Evolutionary conservation across 306 rosid species (phyloP).

Genomic region (Trifolium repens): DNA sequence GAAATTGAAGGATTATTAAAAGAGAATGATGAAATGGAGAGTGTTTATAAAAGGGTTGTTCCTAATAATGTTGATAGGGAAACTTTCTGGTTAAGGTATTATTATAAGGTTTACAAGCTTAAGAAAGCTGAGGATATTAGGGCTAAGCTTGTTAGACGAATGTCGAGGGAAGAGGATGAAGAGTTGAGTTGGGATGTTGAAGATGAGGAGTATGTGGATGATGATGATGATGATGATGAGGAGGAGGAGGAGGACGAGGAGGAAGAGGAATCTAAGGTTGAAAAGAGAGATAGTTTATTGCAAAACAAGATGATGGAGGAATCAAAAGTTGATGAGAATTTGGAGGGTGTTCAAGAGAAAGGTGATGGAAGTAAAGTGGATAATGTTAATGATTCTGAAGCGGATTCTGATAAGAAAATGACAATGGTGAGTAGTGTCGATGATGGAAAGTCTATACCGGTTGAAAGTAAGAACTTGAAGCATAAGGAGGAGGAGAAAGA

Average conservation of each 20-base stretch:
- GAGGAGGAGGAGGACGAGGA: constrained; percentile 21
- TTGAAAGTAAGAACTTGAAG: constrained; percentile 35
- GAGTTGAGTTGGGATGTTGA: constrained; percentile 92
- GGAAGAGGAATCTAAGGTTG: constrained; percentile 31
- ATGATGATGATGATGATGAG: not conserved
- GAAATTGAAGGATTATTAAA: constrained; percentile 59
- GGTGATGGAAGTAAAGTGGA: constrained; percentile 43
- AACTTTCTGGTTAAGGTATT: constrained; percentile 80
- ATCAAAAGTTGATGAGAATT: constrained; percentile 34
- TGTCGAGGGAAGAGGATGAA: constrained; percentile 75
- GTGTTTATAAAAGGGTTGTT: constrained; percentile 61
- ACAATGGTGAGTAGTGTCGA: constrained; percentile 45
- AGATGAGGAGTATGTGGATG: constrained; percentile 43
- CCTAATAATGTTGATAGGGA: constrained; percentile 63
- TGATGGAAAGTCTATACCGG: constrained; percentile 45
- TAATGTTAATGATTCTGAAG: constrained; percentile 29
- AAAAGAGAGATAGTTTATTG: not conserved
- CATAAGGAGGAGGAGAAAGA: constrained; percentile 65
- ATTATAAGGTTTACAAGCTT: constrained; percentile 66
- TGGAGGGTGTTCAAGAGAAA: constrained; percentile 38
- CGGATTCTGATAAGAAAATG: constrained; percentile 40
- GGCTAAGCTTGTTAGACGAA: constrained; percentile 67
- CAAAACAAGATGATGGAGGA: constrained; percentile 33
- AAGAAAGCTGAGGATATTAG: constrained; percentile 73
- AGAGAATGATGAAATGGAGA: constrained; percentile 60